These are phyloP conservation scores for Cydonia oblonga DNA, from an alignment of 331 rosid species.

Conservation along the genomic window DNA sequence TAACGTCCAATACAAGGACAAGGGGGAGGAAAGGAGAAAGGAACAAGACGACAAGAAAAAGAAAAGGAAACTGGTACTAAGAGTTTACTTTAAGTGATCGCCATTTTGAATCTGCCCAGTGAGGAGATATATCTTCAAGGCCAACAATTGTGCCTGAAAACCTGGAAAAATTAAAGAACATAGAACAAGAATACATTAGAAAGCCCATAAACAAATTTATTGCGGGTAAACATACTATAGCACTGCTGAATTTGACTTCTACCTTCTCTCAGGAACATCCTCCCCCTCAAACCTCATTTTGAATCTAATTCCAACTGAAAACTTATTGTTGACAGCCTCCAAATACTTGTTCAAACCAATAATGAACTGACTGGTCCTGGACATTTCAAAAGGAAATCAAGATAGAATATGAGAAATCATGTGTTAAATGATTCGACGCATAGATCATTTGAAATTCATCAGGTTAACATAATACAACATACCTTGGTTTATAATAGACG, in stretches of 20 bases:
- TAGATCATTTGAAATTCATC: not conserved
- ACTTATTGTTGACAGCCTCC: constrained; percentile 52
- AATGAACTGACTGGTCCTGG: constrained; percentile 74
- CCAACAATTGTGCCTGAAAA: constrained; percentile 71
- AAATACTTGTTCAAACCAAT: constrained; percentile 51
- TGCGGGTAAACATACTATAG: not conserved
- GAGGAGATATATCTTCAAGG: constrained; percentile 54
- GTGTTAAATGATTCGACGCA: not conserved
- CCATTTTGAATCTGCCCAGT: constrained; percentile 64
- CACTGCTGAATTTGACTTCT: constrained; percentile 1
- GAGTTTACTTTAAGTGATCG: constrained; percentile 65
- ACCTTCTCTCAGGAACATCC: constrained; percentile 80
- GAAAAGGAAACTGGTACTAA: not conserved
- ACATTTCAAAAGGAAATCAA: constrained; percentile 2
- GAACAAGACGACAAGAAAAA: not conserved
- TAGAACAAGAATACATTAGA: constrained; percentile 7
- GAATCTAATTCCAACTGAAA: constrained; percentile 57
- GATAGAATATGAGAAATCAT: constrained; percentile 3
- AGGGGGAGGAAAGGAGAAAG: not conserved
- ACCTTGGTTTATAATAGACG: constrained; percentile 81
- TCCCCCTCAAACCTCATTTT: constrained; percentile 78
- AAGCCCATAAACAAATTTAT: constrained; percentile 2
- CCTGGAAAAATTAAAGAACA: constrained; percentile 28
- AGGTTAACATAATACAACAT: not conserved
- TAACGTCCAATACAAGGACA: not conserved